Conservation (phyloP, 1,284 basidiomycete species). For the Ganoderma boninense region DNA sequence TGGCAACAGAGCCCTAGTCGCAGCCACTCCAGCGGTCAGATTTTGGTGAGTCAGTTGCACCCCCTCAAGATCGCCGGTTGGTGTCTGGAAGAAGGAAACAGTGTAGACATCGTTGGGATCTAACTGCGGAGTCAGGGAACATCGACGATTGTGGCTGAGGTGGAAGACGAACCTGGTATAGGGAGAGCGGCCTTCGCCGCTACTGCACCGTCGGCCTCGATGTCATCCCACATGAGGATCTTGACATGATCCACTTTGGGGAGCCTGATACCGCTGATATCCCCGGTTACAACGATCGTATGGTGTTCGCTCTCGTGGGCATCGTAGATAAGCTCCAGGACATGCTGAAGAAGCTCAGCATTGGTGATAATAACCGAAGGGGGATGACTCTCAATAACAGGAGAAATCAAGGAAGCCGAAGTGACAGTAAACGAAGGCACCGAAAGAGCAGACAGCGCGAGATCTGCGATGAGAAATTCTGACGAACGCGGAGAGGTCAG, state of each 20-base stretch:
- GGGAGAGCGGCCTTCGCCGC: slow-evolving; percentile 54
- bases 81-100: slow-evolving; percentile 66
- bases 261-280: slow-evolving; percentile 49
- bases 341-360: slow-evolving; percentile 64
- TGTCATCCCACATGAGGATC: slow-evolving; percentile 66
- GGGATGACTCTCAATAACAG: slow-evolving; percentile 68
- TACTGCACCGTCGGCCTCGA: slow-evolving; percentile 68
- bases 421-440: slow-evolving; percentile 76
- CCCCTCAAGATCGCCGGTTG: slow-evolving; percentile 62
- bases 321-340: slow-evolving; percentile 75
- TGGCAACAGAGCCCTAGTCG: slow-evolving; percentile 71
- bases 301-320: slow-evolving; percentile 56
- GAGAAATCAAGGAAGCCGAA: slow-evolving; percentile 62
- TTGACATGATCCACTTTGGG: slow-evolving; percentile 58
- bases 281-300: slow-evolving; percentile 74
- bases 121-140: slow-evolving; percentile 36
- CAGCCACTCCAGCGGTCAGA: slow-evolving; percentile 81
- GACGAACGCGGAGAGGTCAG: slow-evolving; percentile 12
- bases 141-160: not conserved
- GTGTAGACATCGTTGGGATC: slow-evolving; percentile 71
- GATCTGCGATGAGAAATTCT: slow-evolving; percentile 82
- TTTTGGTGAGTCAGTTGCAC: slow-evolving; percentile 80
- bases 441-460: slow-evolving; percentile 76
- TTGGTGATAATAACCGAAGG: slow-evolving; percentile 76
- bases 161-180: slow-evolving; percentile 54